These are phyloP conservation scores for Scenedesmus sp. DNA, from an alignment of 163 green algal species.

Conservation along the genomic window DNA sequence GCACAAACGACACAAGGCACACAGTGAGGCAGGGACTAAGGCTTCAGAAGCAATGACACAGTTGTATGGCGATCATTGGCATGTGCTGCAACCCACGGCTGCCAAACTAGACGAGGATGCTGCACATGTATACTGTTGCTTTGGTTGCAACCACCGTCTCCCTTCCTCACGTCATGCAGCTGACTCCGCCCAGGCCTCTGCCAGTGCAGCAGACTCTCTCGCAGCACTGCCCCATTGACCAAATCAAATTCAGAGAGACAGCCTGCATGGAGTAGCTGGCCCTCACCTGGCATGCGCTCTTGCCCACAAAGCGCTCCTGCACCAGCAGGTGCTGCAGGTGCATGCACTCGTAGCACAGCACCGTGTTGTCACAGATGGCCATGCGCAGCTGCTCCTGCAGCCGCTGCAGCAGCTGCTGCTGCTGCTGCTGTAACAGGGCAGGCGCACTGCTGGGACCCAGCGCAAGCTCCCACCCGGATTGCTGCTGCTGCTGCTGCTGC, in stretches of 20 bases:
- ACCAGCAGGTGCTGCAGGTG: slow-evolving; percentile 45
- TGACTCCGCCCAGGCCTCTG: too few relatives aligned
- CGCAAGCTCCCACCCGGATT: not conserved
- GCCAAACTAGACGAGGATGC: too few relatives aligned
- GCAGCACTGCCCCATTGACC: too few relatives aligned
- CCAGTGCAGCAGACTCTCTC: not conserved
- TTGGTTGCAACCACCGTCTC: too few relatives aligned
- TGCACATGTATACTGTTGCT: too few relatives aligned
- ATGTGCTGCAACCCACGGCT: too few relatives aligned
- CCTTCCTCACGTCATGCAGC: too few relatives aligned
- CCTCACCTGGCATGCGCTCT: not conserved
- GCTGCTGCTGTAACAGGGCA: not conserved
- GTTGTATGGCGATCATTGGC: too few relatives aligned
- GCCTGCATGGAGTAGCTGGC: not conserved
- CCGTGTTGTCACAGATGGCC: slow-evolving; percentile 7
- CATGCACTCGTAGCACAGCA: slow-evolving; percentile 41
- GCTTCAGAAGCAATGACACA: too few relatives aligned
- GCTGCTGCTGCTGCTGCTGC: not conserved
- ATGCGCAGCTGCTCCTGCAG: not conserved
- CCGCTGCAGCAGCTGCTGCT: not conserved
- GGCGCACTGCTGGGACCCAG: not conserved
- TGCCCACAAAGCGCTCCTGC: slow-evolving; percentile 14
- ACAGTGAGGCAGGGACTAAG: not conserved
- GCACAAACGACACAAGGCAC: not conserved
- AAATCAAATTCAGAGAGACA: too few relatives aligned